Conservation (phyloP, 2,329 filamentous ascomycete species). For the Cordyceps tenuipes region DNA sequence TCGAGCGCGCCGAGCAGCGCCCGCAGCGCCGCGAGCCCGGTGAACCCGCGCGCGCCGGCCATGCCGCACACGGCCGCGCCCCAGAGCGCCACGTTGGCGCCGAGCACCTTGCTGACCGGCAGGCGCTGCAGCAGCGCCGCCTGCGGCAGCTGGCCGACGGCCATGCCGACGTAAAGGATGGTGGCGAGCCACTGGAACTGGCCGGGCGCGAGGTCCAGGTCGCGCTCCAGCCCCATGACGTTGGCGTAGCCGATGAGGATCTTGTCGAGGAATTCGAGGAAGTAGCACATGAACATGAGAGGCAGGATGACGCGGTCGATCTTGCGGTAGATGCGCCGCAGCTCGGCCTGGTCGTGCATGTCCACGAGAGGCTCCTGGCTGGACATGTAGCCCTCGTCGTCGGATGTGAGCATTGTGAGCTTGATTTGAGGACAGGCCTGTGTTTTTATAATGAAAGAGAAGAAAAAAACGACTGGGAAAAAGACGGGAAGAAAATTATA, state of each 20-base stretch:
- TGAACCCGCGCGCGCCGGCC: constrained; percentile 32
- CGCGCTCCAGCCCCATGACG: constrained; percentile 23
- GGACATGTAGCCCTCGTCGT: background rate
- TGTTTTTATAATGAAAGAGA: too few species aligned
- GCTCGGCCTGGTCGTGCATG: background rate
- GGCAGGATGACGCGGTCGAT: constrained; percentile 20
- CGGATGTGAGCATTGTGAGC: background rate
- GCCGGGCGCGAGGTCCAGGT: constrained; percentile 23
- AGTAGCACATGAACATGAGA: constrained; percentile 21
- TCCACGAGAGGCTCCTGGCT: background rate
- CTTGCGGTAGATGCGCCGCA: constrained; percentile 17
- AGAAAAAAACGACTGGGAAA: background rate
- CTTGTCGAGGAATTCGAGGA: constrained; percentile 22
- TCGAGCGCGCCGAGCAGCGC: constrained; percentile 40
- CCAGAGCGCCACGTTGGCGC: constrained; percentile 26
- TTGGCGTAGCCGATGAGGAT: constrained; percentile 23
- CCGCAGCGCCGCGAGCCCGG: constrained; percentile 32
- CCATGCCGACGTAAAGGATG: constrained; percentile 24
- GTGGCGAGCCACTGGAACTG: constrained; percentile 25
- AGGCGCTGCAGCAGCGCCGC: constrained; percentile 26
- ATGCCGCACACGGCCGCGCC: constrained; percentile 34
- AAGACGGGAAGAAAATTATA: background rate
- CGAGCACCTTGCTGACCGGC: constrained; percentile 26
- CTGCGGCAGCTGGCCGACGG: constrained; percentile 21
- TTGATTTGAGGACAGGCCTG: background rate